Base-by-base conservation (phyloP, 257 asterid genomes). In the Mentha longifolia region DNA sequence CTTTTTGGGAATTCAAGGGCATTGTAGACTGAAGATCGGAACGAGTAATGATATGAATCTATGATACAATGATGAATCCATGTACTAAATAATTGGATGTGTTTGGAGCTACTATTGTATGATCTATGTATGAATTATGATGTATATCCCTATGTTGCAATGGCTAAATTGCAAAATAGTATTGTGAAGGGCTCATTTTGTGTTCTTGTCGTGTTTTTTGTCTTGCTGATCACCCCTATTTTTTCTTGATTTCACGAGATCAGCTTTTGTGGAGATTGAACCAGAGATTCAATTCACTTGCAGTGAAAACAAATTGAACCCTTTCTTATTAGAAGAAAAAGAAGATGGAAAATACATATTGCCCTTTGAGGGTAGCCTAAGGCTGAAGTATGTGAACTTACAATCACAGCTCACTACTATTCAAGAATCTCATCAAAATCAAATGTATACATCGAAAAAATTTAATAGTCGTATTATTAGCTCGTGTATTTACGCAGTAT, bases 1-100 rank as follows among this genome's bases (percentile, higher is more conserved):
- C 75, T 3, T 49, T 39, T 7, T 79, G 83, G 83, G 66, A 46
- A 9, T n/a, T 13, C 57, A 79, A 66, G 71, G 57, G 75, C 61
- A 71, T 79, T 12, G 41, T 1, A 2, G 77, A 75, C 19, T 71
- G 9, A 61, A 14, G 25, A 59, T 59, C 37, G 50, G 6, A 28
- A 9, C 37, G 41, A 5, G 31, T 67, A 5, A 4, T 70, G 56
- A 15, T 35, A 20, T 71, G 68, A 12, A 42, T 42, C 47, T 42
- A 42, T 42, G 47, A 10, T 42, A 11, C 7, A 1, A 8, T 57
- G 30, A 20, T 51, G 12, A 51, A 51, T 28, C 39, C 7, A 35
- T n/a, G 54, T 58, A 31, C 25, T 71, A 59, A 56, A 57, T 59
- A 59, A 70, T 5, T 5, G 56, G 14, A 16, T 19, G 37, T 43